Conservation (phyloP, 2,329 filamentous ascomycete genomes). For the Cadophora sp. region DNA sequence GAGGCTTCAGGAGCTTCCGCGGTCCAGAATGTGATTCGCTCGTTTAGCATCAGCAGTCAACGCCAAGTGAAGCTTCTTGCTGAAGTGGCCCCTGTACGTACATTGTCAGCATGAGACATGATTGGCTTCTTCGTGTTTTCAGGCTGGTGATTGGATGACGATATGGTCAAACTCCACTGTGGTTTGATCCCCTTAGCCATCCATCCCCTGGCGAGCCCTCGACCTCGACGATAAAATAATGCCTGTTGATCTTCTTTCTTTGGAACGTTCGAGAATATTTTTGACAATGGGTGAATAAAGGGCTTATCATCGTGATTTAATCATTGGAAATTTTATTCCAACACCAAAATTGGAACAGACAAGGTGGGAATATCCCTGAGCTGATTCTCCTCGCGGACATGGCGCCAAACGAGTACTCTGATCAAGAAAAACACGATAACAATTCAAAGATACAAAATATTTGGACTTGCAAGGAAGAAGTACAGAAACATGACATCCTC, state of each 20-base stretch:
- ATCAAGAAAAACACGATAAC: too few species aligned
- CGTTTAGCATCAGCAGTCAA: background rate
- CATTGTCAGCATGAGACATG: background rate
- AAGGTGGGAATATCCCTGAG: too few species aligned
- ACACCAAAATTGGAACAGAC: too few species aligned
- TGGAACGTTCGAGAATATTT: background rate
- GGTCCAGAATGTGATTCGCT: background rate
- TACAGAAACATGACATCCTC: too few species aligned
- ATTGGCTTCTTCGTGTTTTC: slow-evolving; percentile 6
- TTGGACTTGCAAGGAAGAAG: too few species aligned
- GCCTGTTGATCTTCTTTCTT: background rate
- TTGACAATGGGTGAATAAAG: background rate
- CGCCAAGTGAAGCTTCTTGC: background rate
- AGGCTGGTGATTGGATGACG: background rate
- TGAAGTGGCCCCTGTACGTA: background rate
- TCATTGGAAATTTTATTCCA: too few species aligned
- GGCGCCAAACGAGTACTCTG: too few species aligned
- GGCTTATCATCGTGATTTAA: too few species aligned
- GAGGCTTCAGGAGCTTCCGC: background rate
- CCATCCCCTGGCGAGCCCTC: too few species aligned
- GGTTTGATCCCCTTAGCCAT: background rate
- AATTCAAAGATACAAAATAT: too few species aligned
- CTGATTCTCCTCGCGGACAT: too few species aligned
- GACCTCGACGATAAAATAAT: background rate
- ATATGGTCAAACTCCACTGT: background rate